Percentiles rank a stretch among this genome's conserved stretches.
Conservation (phyloP, 164 flowering plant species). For the Aristolochia fimbriata region DNA sequence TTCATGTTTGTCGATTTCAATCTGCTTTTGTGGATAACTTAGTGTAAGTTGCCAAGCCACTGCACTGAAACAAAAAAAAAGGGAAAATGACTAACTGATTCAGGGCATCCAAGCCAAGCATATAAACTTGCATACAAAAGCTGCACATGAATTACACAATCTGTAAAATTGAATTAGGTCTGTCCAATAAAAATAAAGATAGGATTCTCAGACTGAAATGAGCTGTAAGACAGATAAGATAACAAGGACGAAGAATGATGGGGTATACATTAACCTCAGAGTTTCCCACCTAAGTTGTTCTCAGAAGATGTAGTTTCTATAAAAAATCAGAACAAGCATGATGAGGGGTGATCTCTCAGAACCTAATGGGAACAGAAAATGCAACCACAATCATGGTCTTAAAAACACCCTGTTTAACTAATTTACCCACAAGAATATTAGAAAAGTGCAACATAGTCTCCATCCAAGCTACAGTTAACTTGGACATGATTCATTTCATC, state of each 20-base stretch:
- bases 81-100: not conserved
- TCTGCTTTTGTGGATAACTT: constrained; percentile 29
- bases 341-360: too few relatives aligned
- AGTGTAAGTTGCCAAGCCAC: constrained; percentile 86
- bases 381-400: too few relatives aligned
- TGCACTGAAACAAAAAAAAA: constrained; percentile 37
- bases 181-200: not conserved
- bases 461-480: too few relatives aligned
- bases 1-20: constrained; percentile 16
- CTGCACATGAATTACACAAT: not conserved
- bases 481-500: too few relatives aligned
- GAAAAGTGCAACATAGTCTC: too few relatives aligned
- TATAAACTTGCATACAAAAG: not conserved
- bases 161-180: not conserved
- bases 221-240: not conserved
- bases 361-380: too few relatives aligned
- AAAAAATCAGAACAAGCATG: too few relatives aligned
- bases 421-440: too few relatives aligned
- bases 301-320: too few relatives aligned
- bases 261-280: not conserved
- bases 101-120: not conserved
- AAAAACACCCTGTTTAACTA: too few relatives aligned
- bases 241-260: not conserved
- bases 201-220: not conserved
- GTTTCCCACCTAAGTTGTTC: too few relatives aligned